Evolutionary conservation across 768 basidiomycete genomes (phyloP), one percentile per base, ranked within the genome.

Genomic region (Leucosporidium creatinivorum): DNA sequence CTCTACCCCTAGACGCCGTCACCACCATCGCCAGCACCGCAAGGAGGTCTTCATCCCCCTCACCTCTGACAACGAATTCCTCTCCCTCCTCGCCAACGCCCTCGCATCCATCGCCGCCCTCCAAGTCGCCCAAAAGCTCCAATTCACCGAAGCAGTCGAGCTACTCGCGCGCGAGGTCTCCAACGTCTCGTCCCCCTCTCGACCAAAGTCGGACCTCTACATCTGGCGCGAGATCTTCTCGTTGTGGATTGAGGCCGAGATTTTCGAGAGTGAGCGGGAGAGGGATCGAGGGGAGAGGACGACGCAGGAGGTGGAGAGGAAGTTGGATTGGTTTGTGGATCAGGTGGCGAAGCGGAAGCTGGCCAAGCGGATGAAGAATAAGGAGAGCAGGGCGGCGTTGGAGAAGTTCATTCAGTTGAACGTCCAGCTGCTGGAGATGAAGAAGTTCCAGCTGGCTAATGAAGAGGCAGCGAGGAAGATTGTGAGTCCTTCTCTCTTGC

Each of bases 391-490:
- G 36, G 79, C 80, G 19, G 86, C 86, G 3, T 80, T 93, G 58
- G 83, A 86, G 64, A 79, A 81, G 48, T 96, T 97, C 76, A 76
- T 89, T 72, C 80, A 84, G 64, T 80, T 96, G 66, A 96, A 93
- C 76, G 71, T 85, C 49, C 85, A 87, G 67, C 84, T 96, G 61
- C 78, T 96, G 56, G 84, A 91, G 76, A 78, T 93, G 56, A 90
- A 90, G 77, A 88, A 89, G 88, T 90, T 92, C 75, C 87, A 91
- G 74, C 76, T 83, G 49, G 91, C 89, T 10, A 94, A 91, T 75
- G 82, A 87, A 10, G 91, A 94, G 77, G 93, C 92, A 2, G 89
- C 87, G 3, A 85, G 91, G 47, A 96, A 96, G 79, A 92, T 92
- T 67, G 65, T 80, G 60, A 72, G 79, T 48, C 23, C 4, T 30